Evolutionary conservation across 164 flowering plant genomes (phyloP), one percentile per base, ranked within the genome.

Genomic region (Litsea cubeba): DNA sequence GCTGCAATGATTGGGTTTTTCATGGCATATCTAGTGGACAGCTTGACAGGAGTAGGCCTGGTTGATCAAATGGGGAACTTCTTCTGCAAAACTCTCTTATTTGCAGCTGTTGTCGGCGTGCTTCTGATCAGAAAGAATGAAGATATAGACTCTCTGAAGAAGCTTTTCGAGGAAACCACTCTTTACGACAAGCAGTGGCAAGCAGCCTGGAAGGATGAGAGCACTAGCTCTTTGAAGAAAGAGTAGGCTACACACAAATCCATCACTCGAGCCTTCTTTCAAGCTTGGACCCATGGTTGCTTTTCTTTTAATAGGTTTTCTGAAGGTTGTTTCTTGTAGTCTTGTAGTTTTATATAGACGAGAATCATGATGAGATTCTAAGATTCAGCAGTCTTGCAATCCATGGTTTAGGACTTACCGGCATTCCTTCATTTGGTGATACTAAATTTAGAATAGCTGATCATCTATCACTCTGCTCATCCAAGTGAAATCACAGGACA

Each of bases 171-270:
- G 2, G 99, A 91, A 83, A 83, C 97, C 18, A 95, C 96, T 25
- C 89, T 93, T 76, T 93, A 95, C 54, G 99, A 95, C 86, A 93
- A 93, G 87, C 99, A 95, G 82, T 93, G 98, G 98, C 99, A 93
- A 88, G 99, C 98, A 78, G 83, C 99, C 22, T 95, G 98, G 98
- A 86, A 91, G 78, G 99, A 93, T 69, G 96, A 92, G 71, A 80
- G 71, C 63, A 4, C 89, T 18, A 73, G 72, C 65, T 71, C 71
- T 71, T 67, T 82, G 28, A 82, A 82, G 76, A 80, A 83, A 62
- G 83, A 85, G 65, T 87, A 83, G 74, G 51, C 20, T 20, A 26
- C 68, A 54, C 71, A 26, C 49, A n/a, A 57, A 50, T 69, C 28
- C 20, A 63, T 71, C 62, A 46, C 70, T 67, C 68, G 12, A 54